phyloP scores from a whole-genome alignment of 495 filamentous ascomycete genomes.

The Staphylotrichum tortipilum region DNA sequence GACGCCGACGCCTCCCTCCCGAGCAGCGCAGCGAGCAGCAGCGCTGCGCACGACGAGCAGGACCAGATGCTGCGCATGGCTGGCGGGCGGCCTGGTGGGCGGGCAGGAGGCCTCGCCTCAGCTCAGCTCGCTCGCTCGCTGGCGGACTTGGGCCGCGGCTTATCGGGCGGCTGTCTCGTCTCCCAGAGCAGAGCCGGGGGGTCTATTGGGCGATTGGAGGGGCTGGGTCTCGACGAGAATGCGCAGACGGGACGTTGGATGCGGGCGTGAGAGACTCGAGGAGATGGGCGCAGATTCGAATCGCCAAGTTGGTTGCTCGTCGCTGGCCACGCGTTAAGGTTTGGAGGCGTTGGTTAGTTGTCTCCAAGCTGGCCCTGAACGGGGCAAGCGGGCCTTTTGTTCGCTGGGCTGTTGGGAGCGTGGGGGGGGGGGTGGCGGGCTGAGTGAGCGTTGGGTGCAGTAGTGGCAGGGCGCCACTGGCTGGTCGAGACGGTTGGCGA shows the following conservation, averaged over 20 bases:
- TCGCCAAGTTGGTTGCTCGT: background rate
- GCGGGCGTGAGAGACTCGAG: too few species aligned
- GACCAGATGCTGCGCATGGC: constrained; percentile 27
- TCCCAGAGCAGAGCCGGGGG: too few species aligned
- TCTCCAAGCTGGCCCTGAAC: background rate
- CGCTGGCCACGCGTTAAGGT: background rate
- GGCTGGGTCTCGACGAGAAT: background rate
- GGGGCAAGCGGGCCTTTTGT: constrained; percentile 17
- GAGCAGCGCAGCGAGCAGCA: constrained; percentile 20
- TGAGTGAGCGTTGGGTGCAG: too few species aligned
- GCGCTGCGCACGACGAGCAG: constrained; percentile 19
- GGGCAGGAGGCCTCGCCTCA: too few species aligned
- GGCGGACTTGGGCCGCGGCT: constrained; percentile 1
- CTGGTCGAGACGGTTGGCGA: constrained; percentile 1
- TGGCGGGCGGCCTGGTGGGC: too few species aligned
- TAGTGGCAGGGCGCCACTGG: constrained; percentile 2
- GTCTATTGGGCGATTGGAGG: background rate
- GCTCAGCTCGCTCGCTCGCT: too few species aligned
- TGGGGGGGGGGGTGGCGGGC: constrained; percentile 2
- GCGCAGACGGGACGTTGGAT: background rate
- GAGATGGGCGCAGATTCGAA: background rate
- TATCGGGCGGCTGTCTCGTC: too few species aligned
- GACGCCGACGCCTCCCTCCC: constrained; percentile 16
- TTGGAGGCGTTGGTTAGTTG: background rate
- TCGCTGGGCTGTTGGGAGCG: too few species aligned